Base-by-base conservation (phyloP, 2,329 filamentous ascomycete genomes). In the Helicocarpus griseus region DNA sequence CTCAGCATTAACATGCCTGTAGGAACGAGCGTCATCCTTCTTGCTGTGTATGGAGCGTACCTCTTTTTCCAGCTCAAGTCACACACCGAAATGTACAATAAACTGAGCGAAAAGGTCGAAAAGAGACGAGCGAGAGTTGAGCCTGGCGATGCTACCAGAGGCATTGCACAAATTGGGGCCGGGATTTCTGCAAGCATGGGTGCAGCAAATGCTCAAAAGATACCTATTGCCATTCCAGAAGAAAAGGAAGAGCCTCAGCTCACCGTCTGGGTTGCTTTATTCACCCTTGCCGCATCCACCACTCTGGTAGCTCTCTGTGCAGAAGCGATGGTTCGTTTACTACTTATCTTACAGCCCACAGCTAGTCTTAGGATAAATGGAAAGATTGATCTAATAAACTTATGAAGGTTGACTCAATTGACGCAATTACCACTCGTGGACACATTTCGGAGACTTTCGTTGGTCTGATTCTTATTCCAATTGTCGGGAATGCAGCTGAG, bases 21-120 rank as follows among this genome's bases (percentile, higher is more conserved):
- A 62, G 67, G 69, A 39, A 77, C 80, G 3, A 81, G 87, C 11
- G 79, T 96, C 54, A 89, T 96, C 55, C 77, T 96, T 4, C 77
- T 97, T 1, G 65, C 94, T 44, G 85, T 94, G 8, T 97, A 96
- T 66, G 82, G 70, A 47, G 85, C 80, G 52, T 96, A 94, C 63
- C 82, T 97, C 1, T 78, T 87, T 68, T 96, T 96, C 75, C 91
- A 96, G 69, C 82, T 97, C 53, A 87, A 89, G 66, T 90, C 90
- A 0, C 90, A 96, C 67, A 77, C 78, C 22, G 74, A 74, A 7
- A 83, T 95, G 65, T 96, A 95, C 75, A 88, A 86, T 65, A 81
- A 82, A 49, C 82, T 87, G 31, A 87, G 84, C 57, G 77, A 87
- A 60, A 95, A 95, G 68, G 85, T 86, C 0, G 79, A 83, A 2